Conservation (phyloP, 2,329 filamentous ascomycete genomes). For the Fusarium liriodendri region DNA sequence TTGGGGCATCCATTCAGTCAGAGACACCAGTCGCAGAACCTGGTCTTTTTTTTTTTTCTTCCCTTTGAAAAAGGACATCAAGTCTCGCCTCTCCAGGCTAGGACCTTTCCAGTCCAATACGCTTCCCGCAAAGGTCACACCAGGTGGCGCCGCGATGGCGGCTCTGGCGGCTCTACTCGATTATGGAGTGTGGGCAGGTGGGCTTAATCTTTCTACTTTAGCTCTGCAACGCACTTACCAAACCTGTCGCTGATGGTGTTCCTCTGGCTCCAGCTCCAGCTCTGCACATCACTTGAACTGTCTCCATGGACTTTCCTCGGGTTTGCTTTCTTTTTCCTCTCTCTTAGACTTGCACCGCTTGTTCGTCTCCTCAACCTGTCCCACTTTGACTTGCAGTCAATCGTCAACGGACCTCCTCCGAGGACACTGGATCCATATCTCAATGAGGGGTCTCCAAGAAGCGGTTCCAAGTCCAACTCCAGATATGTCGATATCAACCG, state of each 20-base stretch:
- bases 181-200: background rate
- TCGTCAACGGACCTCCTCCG: background rate
- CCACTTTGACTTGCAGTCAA: slow-evolving; percentile 8
- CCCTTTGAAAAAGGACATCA: background rate
- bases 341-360: background rate
- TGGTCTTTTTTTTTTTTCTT: background rate
- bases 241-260: slow-evolving; percentile 9
- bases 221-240: slow-evolving; percentile 2
- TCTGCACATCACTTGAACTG: background rate
- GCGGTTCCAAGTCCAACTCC: background rate
- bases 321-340: slow-evolving; percentile 23
- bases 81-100: slow-evolving; percentile 18
- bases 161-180: slow-evolving; percentile 39
- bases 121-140: slow-evolving; percentile 21
- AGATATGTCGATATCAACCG: slow-evolving; percentile 18
- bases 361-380: background rate
- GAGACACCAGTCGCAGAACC: slow-evolving; percentile 25
- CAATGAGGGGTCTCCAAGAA: background rate
- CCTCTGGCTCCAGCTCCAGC: background rate
- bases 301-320: slow-evolving; percentile 24
- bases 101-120: slow-evolving; percentile 25
- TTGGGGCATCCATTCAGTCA: background rate
- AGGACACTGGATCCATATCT: slow-evolving; percentile 14
- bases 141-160: slow-evolving; percentile 25
- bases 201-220: slow-evolving; percentile 3